A percentile compares a stretch with the other conserved stretches of the same genome.
Conservation (phyloP, 2,329 filamentous ascomycete species). For the Keithomyces neogunnii region DNA sequence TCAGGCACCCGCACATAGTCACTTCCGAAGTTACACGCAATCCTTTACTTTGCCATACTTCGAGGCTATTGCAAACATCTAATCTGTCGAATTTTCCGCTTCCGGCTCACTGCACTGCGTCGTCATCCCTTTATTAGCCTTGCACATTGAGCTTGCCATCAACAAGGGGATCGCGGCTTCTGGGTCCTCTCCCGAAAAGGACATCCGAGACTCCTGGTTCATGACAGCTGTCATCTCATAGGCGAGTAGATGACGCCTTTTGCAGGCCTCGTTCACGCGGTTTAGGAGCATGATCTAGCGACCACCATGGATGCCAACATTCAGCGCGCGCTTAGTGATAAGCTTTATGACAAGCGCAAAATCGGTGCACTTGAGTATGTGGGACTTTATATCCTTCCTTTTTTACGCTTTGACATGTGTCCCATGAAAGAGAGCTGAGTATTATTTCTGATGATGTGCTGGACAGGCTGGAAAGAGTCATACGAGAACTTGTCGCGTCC, state of each 20-base stretch:
- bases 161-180: too few species aligned
- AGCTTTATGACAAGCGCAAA: conserved; percentile 97
- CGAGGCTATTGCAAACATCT: too few species aligned
- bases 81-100: too few species aligned
- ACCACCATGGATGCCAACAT: conserved; percentile 76
- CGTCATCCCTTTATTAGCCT: too few species aligned
- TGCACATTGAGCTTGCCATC: too few species aligned
- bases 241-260: not conserved
- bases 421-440: not conserved
- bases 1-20: not conserved
- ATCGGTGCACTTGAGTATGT: conserved; percentile 89
- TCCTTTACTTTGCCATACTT: too few species aligned
- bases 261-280: not conserved
- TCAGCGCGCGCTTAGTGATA: conserved; percentile 89
- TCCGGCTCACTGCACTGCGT: too few species aligned
- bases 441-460: conserved; percentile 9
- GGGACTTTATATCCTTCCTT: not conserved
- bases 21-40: too few species aligned
- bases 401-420: conserved; percentile 2
- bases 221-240: not conserved
- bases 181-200: too few species aligned
- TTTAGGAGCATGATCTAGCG: conserved; percentile 2
- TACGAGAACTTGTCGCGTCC: conserved; percentile 70
- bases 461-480: conserved; percentile 74
- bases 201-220: too few species aligned